Evolutionary conservation across 2,329 filamentous ascomycete species (phyloP), one percentile per base, ranked within the genome.

Genomic region (Phialophora chinensis): DNA sequence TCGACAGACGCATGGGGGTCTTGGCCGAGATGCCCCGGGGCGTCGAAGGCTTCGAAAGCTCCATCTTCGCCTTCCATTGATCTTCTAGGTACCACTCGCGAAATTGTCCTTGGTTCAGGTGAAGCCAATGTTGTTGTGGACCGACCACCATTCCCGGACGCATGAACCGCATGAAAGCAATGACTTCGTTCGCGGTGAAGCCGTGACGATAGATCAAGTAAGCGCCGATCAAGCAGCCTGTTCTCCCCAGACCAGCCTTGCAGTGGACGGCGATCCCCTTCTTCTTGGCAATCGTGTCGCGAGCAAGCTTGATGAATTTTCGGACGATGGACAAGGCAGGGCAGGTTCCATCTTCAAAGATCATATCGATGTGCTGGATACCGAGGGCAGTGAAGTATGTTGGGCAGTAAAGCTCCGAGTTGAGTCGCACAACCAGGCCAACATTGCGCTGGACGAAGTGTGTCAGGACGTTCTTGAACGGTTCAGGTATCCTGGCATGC

Each of bases 161-260:
- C 94, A 98, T 98, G 81, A 99, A 99, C 68, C 94, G 90, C 94
- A 99, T 98, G 79, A 93, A 99, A 2, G 93, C 91, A 77, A 98
- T 98, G 74, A 97, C 88, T 80, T 97, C 94, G 76, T 98, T 97
- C 71, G 95, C 95, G 5, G 94, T 98, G 79, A 98, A 99, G 65
- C 92, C 95, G 78, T 98, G 91, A 72, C 93, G 88, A 83, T 99
- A 99, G 76, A 99, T 98, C 68, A 99, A 85, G 76, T 99, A 99
- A 35, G 95, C 95, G 66, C 95, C 95, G 75, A 99, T 99, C 70
- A 99, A 83, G 78, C 95, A 99, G 14, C 95, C 95, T 1, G 95
- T 99, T 56, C 95, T 90, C 31, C 95, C 95, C 23, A 99, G 88
- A 56, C 95, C 95, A 74, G 95, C 95, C 82, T 99, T 99, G 87